phyloP scores from a whole-genome alignment of 1,139 yeast species.

The Pichia sp. region DNA sequence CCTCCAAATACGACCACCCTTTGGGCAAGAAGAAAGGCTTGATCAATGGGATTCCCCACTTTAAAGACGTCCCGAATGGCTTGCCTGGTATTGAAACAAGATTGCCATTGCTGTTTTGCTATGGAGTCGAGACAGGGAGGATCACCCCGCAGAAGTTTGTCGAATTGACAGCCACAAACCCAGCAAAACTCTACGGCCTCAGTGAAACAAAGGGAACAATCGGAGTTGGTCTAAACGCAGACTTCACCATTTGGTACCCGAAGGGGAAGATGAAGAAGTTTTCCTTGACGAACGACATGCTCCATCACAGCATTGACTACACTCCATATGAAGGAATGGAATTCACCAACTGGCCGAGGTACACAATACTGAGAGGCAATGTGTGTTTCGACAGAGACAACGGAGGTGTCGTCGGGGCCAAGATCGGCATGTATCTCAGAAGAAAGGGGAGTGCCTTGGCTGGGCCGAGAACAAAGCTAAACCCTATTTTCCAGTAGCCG shows the following conservation, averaged over 20 bases:
- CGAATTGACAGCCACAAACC: constrained; percentile 15
- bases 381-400: constrained; percentile 36
- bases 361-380: constrained; percentile 38
- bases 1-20: constrained; percentile 38
- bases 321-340: constrained; percentile 43
- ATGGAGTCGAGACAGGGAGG: constrained; percentile 40
- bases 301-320: constrained; percentile 43
- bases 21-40: constrained; percentile 40
- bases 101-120: constrained; percentile 39
- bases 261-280: constrained; percentile 36
- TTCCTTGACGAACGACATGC: constrained; percentile 33
- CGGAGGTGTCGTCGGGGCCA: constrained; percentile 27
- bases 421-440: constrained; percentile 30
- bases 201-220: constrained; percentile 65
- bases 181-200: constrained; percentile 72
- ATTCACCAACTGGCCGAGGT: constrained; percentile 45
- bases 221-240: constrained; percentile 75
- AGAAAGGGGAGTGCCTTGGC: constrained; percentile 24
- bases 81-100: constrained; percentile 46
- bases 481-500: constrained; percentile 4
- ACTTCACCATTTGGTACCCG: constrained; percentile 73
- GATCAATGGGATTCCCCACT: constrained; percentile 29
- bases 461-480: constrained; percentile 6
- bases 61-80: constrained; percentile 41
- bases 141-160: constrained; percentile 41